Percentiles rank a stretch among this genome's conserved stretches.
Evolutionary conservation across 2,329 filamentous ascomycete species (phyloP).

Genomic region (Tricladium varicosporioides): DNA sequence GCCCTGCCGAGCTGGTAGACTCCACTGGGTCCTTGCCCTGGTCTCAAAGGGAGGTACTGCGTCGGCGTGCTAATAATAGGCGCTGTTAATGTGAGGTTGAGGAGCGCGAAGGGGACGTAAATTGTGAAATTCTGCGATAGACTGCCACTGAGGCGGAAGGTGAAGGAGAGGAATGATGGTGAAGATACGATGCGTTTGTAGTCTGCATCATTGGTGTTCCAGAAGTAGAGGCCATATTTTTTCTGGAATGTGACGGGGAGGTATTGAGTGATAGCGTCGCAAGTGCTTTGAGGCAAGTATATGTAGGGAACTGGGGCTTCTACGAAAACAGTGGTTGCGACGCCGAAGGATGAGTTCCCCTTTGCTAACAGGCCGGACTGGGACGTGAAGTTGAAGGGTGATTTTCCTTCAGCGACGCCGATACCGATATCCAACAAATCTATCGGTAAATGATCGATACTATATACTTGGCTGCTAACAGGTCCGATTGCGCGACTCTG

Average conservation of each 20-base stretch:
- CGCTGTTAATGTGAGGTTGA: constrained; percentile 17
- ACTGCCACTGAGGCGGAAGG: constrained; percentile 27
- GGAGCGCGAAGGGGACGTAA: constrained; percentile 21
- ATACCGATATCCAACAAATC: constrained; percentile 24
- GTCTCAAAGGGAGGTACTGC: constrained; percentile 14
- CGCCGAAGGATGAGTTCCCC: constrained; percentile 17
- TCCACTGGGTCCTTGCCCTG: constrained; percentile 2
- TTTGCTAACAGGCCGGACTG: constrained; percentile 16
- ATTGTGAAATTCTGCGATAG: constrained; percentile 33
- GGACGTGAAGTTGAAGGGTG: constrained; percentile 18
- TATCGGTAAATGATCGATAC: constrained; percentile 15
- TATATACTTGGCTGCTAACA: constrained; percentile 15
- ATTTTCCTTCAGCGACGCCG: constrained; percentile 18
- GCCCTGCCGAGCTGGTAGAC: constrained; percentile 33
- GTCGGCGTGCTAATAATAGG: constrained; percentile 19
- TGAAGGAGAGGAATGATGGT: constrained; percentile 37
- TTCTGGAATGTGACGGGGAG: constrained; percentile 33
- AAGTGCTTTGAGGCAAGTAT: constrained; percentile 35
- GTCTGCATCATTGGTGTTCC: constrained; percentile 29
- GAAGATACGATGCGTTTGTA: constrained; percentile 35
- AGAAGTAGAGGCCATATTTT: constrained; percentile 35
- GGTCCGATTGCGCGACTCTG: constrained; percentile 16
- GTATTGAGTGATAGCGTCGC: constrained; percentile 33
- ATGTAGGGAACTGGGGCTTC: constrained; percentile 32
- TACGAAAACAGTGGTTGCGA: constrained; percentile 13